These are phyloP conservation scores for Allantophomopsis cytisporea DNA, from an alignment of 2,329 filamentous ascomycete species.

Conservation along the genomic window DNA sequence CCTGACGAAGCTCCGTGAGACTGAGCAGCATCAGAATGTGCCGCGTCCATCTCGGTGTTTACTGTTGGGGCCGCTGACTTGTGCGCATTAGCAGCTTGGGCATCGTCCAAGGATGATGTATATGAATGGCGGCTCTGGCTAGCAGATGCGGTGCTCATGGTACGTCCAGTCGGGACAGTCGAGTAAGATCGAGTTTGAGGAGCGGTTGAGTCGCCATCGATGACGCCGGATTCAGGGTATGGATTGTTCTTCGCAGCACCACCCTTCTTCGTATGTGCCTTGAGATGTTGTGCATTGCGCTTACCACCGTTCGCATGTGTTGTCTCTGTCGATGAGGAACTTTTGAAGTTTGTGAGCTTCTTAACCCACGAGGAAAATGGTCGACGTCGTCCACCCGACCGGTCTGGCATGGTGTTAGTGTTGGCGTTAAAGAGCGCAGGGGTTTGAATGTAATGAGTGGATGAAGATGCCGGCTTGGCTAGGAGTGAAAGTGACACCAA, in stretches of 20 bases:
- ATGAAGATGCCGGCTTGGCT: no score
- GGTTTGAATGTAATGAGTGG: neutral
- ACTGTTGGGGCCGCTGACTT: slow-evolving; percentile 48
- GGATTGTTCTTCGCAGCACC: slow-evolving; percentile 57
- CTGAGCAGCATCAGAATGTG: slow-evolving; percentile 60
- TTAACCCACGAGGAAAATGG: slow-evolving; percentile 93
- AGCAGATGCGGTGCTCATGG: slow-evolving; percentile 35
- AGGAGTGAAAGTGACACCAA: no score
- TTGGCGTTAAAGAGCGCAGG: no score
- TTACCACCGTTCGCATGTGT: slow-evolving; percentile 25
- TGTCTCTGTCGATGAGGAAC: slow-evolving; percentile 44
- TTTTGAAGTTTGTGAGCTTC: slow-evolving; percentile 79
- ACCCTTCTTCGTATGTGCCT: slow-evolving; percentile 38
- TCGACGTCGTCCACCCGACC: slow-evolving; percentile 54
- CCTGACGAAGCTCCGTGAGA: slow-evolving; percentile 56
- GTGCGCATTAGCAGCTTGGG: slow-evolving; percentile 43
- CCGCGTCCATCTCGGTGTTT: slow-evolving; percentile 69
- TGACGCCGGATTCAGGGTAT: slow-evolving; percentile 70
- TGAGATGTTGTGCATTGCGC: slow-evolving; percentile 25
- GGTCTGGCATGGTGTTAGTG: slow-evolving; percentile 36
- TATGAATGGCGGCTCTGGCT: slow-evolving; percentile 45
- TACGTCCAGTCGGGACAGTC: slow-evolving; percentile 35
- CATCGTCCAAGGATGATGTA: slow-evolving; percentile 45
- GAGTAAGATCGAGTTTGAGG: slow-evolving; percentile 35
- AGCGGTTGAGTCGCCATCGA: slow-evolving; percentile 20